phyloP scores from a whole-genome alignment of 1,284 basidiomycete genomes.

The Polyporus tsugae region DNA sequence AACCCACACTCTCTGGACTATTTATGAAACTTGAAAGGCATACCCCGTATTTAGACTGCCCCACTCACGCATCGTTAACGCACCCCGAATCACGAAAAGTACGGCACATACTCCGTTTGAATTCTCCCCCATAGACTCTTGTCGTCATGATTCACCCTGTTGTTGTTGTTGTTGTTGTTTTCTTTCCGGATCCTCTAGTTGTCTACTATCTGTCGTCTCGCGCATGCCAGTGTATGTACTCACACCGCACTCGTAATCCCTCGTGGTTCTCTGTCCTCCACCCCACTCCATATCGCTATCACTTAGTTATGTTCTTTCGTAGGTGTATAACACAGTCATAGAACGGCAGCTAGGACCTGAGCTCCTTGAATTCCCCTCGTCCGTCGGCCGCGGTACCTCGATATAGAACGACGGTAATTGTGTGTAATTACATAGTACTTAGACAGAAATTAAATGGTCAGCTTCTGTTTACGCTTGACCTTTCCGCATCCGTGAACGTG shows the following conservation, averaged over 20 bases:
- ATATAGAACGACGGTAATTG: not conserved
- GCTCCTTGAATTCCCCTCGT: not conserved
- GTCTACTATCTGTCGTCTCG: not conserved
- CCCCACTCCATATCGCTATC: too few relatives aligned
- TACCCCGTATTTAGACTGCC: not conserved
- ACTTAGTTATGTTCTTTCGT: too few relatives aligned
- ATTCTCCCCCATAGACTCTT: not conserved
- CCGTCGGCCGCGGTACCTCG: not conserved
- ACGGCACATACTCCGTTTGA: not conserved
- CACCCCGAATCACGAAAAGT: not conserved
- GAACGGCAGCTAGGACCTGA: too few relatives aligned
- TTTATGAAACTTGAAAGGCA: not conserved
- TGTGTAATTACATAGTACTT: not conserved
- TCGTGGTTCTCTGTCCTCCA: not conserved
- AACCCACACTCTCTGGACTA: not conserved
- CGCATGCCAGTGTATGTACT: constrained; percentile 5
- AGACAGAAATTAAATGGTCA: not conserved
- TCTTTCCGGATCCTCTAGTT: not conserved
- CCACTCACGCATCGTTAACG: not conserved
- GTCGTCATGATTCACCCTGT: not conserved
- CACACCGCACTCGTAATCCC: not conserved
- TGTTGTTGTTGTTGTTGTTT: not conserved
- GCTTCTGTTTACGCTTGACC: not conserved
- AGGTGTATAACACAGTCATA: too few relatives aligned
- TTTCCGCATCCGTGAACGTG: not conserved